phyloP scores from a whole-genome alignment of 352 stramenopile genomes.

The Phytophthora palmivora region DNA sequence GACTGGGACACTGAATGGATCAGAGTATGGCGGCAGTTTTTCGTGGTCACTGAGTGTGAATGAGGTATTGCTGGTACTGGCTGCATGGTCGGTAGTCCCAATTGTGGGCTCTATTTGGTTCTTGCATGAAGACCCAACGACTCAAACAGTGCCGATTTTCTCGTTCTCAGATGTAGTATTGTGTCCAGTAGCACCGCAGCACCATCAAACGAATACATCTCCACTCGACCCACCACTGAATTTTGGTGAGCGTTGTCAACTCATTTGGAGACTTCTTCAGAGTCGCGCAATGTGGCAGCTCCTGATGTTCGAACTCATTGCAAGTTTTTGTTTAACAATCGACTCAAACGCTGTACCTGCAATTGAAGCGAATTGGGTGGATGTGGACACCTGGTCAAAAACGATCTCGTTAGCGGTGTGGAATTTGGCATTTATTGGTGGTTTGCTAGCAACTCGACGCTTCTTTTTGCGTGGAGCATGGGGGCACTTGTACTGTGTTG shows the following conservation, averaged over 20 bases:
- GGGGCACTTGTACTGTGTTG: conserved; percentile 53
- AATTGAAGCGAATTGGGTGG: conserved; percentile 70
- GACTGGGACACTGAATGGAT: conserved; percentile 57
- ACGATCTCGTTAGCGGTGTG: conserved; percentile 56
- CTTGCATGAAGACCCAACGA: conserved; percentile 52
- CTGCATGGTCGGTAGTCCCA: conserved; percentile 45
- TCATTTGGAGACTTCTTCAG: conserved; percentile 73
- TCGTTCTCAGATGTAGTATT: conserved; percentile 13
- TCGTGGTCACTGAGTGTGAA: conserved; percentile 44
- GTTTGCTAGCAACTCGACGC: conserved; percentile 60
- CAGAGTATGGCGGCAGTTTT: conserved; percentile 66
- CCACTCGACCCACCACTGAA: conserved; percentile 17
- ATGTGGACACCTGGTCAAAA: conserved; percentile 59
- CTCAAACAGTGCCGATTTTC: conserved; percentile 21
- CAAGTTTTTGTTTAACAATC: conserved; percentile 63
- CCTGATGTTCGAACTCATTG: conserved; percentile 69
- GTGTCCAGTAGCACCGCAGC: conserved; percentile 4
- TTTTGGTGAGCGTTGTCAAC: conserved; percentile 40
- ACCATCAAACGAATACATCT: conserved; percentile 1
- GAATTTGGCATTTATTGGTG: conserved; percentile 58
- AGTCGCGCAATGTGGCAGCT: conserved; percentile 81
- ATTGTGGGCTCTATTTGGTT: conserved; percentile 59
- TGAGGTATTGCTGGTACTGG: conserved; percentile 45
- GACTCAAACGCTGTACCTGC: conserved; percentile 50
- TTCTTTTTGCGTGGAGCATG: conserved; percentile 67